phyloP scores from a whole-genome alignment of 2,329 filamentous ascomycete genomes.

The Sodiomyces alkalinus region DNA sequence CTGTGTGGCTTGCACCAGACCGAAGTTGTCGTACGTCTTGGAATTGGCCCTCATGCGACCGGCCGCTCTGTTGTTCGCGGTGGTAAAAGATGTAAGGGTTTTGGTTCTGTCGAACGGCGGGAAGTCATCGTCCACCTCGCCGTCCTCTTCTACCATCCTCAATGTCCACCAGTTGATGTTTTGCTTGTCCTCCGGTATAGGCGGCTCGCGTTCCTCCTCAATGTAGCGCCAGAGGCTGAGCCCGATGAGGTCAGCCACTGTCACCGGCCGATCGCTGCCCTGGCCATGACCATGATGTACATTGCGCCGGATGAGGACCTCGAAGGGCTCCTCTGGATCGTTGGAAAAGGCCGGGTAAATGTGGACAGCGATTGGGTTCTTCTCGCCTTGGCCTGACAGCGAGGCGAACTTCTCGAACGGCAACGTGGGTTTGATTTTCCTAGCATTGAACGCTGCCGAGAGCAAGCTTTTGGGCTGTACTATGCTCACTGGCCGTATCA shows the following conservation, averaged over 20 bases:
- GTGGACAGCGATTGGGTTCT: slow-evolving; percentile 59
- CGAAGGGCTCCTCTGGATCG: slow-evolving; percentile 47
- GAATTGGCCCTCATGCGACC: slow-evolving; percentile 50
- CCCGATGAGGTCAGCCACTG: slow-evolving; percentile 69
- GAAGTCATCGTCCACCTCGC: slow-evolving; percentile 75
- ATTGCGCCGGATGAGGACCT: slow-evolving; percentile 55
- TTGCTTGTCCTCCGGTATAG: slow-evolving; percentile 46
- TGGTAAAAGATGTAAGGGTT: slow-evolving; percentile 63
- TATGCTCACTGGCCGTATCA: slow-evolving; percentile 49
- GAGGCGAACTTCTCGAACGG: slow-evolving; percentile 66
- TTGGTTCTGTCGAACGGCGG: slow-evolving; percentile 62
- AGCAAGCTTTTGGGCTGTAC: slow-evolving; percentile 55
- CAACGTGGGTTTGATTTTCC: slow-evolving; percentile 51
- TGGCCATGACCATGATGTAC: slow-evolving; percentile 57
- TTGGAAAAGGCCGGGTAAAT: slow-evolving; percentile 63
- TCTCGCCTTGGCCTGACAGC: slow-evolving; percentile 63
- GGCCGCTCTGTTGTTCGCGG: slow-evolving; percentile 57
- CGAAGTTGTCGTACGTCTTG: slow-evolving; percentile 72
- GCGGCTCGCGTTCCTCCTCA: slow-evolving; percentile 59
- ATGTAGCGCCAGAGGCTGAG: slow-evolving; percentile 64
- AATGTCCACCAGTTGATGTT: slow-evolving; percentile 75
- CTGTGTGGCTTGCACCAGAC: slow-evolving; percentile 55
- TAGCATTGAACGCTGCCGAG: slow-evolving; percentile 57
- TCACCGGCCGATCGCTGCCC: slow-evolving; percentile 44
- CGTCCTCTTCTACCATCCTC: slow-evolving; percentile 71